A percentile compares a stretch with the other conserved stretches of the same genome.
Evolutionary conservation across 2,329 filamentous ascomycete species (phyloP).

Genomic region (Teratosphaeria viscida): DNA sequence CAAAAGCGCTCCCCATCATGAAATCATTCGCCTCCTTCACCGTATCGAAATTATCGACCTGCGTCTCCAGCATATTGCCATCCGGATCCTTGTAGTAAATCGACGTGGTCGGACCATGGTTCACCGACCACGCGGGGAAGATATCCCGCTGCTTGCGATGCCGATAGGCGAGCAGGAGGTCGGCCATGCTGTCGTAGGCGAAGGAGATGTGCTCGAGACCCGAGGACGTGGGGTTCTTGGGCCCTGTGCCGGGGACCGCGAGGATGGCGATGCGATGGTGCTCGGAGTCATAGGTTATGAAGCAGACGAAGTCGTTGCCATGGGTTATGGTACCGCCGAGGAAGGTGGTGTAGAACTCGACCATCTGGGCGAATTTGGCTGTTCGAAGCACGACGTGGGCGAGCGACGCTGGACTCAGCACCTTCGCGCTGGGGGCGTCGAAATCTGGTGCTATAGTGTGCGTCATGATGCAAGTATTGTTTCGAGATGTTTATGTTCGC

Average conservation of each 20-base stretch:
- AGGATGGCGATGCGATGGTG: slow-evolving; percentile 20
- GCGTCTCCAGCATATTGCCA: slow-evolving; percentile 10
- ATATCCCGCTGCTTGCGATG: slow-evolving; percentile 14
- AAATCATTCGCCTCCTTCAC: slow-evolving; percentile 28
- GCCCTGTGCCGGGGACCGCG: not conserved
- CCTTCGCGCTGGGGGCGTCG: slow-evolving; percentile 2
- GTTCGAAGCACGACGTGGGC: slow-evolving; percentile 21
- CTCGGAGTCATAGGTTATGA: slow-evolving; percentile 21
- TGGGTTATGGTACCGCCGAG: slow-evolving; percentile 12
- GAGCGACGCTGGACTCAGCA: slow-evolving; percentile 10
- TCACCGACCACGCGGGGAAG: slow-evolving; percentile 12
- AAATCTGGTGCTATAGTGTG: not conserved
- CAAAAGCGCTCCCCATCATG: slow-evolving; percentile 30
- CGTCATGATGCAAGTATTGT: not conserved
- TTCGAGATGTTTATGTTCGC: not conserved
- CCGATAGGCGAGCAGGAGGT: slow-evolving; percentile 12
- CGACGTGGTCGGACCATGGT: slow-evolving; percentile 15
- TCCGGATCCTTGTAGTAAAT: slow-evolving; percentile 19
- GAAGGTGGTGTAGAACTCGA: slow-evolving; percentile 19
- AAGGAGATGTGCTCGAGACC: slow-evolving; percentile 20
- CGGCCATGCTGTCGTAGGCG: slow-evolving; percentile 13
- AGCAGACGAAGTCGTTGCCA: slow-evolving; percentile 11
- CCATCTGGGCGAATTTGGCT: slow-evolving; percentile 13
- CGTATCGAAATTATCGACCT: slow-evolving; percentile 16
- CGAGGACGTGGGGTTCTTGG: slow-evolving; percentile 1